Evolutionary conservation across 495 filamentous ascomycete species (phyloP), one percentile per base, ranked within the genome.

Genomic region (Penicillium robsamsonii): DNA sequence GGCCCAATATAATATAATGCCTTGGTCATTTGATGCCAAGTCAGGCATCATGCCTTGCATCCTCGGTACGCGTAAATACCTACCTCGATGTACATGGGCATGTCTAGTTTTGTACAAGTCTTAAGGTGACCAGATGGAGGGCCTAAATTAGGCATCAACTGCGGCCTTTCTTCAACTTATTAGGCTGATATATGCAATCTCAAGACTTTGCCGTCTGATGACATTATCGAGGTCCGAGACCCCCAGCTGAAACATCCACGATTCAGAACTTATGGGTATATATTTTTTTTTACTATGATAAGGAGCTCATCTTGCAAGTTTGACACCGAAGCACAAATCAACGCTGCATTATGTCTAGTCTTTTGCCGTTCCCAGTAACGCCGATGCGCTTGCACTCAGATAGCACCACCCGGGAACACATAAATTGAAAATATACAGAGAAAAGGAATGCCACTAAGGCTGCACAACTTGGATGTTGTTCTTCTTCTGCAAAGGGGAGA

Each of bases 401-500:
- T 52, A 35, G 41, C 40, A 52, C 24, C 31, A 33, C 38, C 45
- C 33, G 25, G 45, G 30, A 46, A 56, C 27, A 54, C 45, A 41
- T 38, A 43, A 57, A 58, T 64, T 38, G 50, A 59, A 57, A 54
- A 25, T 47, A 50, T 58, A 60, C 54, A 62, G 5, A 17, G 17
- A 18, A 6, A 38, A 45, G 24, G 30, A 18, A 42, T 25, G 29
- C 41, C 76, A 33, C 13, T 77, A 88, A 71, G 94, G 90, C 67
- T 87, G 85, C 51, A 98, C 92, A 57, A 98, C 90, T 72, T 97
- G 93, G 53, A 98, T 84, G 66, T 97, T 96, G 76, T 98, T 96
- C 86, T 97, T 97, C 71, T 96, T 96, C 94, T 97, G 68, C 66
- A 66, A 9, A 52, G 29, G 24, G 27, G 40, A 50, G 62, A 31